Percentiles rank a stretch among this genome's conserved stretches.
phyloP scores from a whole-genome alignment of 2,329 filamentous ascomycete genomes.

The Clonostachys rhizophaga region DNA sequence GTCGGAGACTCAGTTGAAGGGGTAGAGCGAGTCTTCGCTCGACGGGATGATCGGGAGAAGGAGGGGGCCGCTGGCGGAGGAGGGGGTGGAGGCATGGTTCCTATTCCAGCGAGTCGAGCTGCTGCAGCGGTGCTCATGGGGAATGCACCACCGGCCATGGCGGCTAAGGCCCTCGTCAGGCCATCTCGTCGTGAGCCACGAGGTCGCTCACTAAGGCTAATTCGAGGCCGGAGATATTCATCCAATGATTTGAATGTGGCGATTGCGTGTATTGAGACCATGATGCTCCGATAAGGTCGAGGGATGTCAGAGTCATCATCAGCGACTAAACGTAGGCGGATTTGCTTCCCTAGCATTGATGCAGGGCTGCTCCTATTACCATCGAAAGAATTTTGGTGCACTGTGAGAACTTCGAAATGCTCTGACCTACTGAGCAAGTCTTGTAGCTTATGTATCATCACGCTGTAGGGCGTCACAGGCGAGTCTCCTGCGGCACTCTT shows the following conservation, averaged over 20 bases:
- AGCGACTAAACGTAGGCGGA: slow-evolving; percentile 81
- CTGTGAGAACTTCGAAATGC: slow-evolving; percentile 95
- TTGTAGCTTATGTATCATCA: slow-evolving; percentile 90
- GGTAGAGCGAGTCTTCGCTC: slow-evolving; percentile 36
- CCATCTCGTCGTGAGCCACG: slow-evolving; percentile 59
- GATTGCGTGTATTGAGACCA: slow-evolving; percentile 98
- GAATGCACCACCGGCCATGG: slow-evolving; percentile 68
- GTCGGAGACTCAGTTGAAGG: slow-evolving; percentile 29
- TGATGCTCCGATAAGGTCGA: slow-evolving; percentile 82
- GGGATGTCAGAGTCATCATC: slow-evolving; percentile 91
- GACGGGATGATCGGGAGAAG: slow-evolving; percentile 34
- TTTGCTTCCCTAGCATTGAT: slow-evolving; percentile 95
- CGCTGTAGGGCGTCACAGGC: slow-evolving; percentile 79
- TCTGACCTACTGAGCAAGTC: slow-evolving; percentile 94
- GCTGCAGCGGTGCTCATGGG: slow-evolving; percentile 42
- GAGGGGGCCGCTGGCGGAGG: slow-evolving; percentile 30
- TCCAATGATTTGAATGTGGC: slow-evolving; percentile 96
- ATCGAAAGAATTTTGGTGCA: slow-evolving; percentile 88
- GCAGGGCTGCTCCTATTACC: slow-evolving; percentile 86
- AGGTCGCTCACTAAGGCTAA: slow-evolving; percentile 70
- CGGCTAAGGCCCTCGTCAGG: slow-evolving; percentile 65
- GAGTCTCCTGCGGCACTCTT: slow-evolving; percentile 63
- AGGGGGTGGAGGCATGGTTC: slow-evolving; percentile 23
- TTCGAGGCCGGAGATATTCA: slow-evolving; percentile 89
- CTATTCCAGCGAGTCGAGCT: slow-evolving; percentile 29